A percentile compares a stretch with the other conserved stretches of the same genome.
Conservation (phyloP, 306 rosid genomes). For the Citrullus colocynthis region DNA sequence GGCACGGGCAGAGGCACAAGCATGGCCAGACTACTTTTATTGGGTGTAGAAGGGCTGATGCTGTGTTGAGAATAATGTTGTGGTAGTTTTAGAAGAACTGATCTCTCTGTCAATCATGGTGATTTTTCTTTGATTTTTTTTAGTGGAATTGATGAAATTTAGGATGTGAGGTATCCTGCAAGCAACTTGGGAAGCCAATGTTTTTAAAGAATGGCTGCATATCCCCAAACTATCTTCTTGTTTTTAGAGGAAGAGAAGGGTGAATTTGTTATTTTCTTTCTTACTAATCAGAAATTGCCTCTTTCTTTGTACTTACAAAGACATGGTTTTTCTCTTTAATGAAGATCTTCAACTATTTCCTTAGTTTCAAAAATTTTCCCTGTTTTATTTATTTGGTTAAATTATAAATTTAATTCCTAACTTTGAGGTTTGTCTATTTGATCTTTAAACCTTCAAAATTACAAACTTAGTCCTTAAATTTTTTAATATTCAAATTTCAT, state of each 20-base stretch:
- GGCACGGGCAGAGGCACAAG: neutral
- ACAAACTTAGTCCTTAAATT: too few species aligned
- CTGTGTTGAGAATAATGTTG: neutral
- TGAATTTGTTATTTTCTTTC: neutral
- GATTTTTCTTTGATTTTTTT: neutral
- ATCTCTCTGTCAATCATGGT: neutral
- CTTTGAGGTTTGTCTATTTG: too few species aligned
- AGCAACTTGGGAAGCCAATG: constrained; percentile 3
- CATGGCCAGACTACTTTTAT: neutral
- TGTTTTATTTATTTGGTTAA: neutral
- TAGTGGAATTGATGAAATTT: neutral
- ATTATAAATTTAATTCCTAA: too few species aligned
- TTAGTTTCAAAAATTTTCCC: neutral
- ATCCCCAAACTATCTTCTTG: constrained; percentile 13
- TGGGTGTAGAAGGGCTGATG: constrained; percentile 2
- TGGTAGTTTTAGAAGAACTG: neutral
- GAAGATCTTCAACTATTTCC: neutral
- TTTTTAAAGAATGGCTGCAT: constrained; percentile 1
- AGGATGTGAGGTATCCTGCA: constrained; percentile 1
- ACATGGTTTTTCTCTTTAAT: neutral
- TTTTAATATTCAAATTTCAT: too few species aligned
- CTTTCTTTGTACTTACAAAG: neutral
- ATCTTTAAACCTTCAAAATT: too few species aligned
- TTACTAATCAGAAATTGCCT: neutral
- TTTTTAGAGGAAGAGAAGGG: neutral